A percentile compares a stretch with the other conserved stretches of the same genome.
Evolutionary conservation across 148 eudicot genomes (phyloP).

Genomic region (Diospyros lotus): DNA sequence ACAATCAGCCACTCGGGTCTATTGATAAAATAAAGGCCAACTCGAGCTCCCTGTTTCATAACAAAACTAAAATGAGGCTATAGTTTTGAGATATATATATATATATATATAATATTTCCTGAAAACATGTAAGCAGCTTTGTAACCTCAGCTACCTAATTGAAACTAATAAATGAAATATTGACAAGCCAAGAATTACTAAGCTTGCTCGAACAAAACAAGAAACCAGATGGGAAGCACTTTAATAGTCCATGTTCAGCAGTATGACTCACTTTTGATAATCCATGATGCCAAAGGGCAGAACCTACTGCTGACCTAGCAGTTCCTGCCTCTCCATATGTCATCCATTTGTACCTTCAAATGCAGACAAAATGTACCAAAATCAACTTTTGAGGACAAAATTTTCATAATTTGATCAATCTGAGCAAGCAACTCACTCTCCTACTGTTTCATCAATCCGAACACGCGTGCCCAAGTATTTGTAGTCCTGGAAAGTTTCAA

Average conservation of each 20-base stretch:
- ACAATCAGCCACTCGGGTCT: conserved; percentile 93
- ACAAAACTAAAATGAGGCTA: neutral
- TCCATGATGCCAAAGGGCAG: conserved; percentile 71
- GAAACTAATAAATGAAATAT: no score
- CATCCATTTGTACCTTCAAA: conserved; percentile 90
- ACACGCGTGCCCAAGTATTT: conserved; percentile 91
- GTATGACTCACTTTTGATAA: conserved; percentile 49
- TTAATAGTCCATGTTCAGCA: neutral
- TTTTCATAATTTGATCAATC: neutral
- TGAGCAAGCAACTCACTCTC: conserved; percentile 66
- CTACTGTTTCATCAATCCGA: conserved; percentile 88
- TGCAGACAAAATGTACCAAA: conserved; percentile 6
- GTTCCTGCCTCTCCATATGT: conserved; percentile 85
- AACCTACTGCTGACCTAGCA: conserved; percentile 82
- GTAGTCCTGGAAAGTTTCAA: conserved; percentile 71
- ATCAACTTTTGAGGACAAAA: neutral
- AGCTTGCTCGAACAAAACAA: no score
- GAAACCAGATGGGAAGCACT: no score
- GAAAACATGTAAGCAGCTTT: neutral
- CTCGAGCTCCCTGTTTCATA: conserved; percentile 65
- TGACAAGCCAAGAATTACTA: no score
- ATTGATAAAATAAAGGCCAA: conserved; percentile 89
- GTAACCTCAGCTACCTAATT: no score
- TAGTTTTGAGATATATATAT: neutral
- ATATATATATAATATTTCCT: neutral